Evolutionary conservation across 2,329 filamentous ascomycete species (phyloP), one percentile per base, ranked within the genome.

Genomic region (Fusarium sp.): DNA sequence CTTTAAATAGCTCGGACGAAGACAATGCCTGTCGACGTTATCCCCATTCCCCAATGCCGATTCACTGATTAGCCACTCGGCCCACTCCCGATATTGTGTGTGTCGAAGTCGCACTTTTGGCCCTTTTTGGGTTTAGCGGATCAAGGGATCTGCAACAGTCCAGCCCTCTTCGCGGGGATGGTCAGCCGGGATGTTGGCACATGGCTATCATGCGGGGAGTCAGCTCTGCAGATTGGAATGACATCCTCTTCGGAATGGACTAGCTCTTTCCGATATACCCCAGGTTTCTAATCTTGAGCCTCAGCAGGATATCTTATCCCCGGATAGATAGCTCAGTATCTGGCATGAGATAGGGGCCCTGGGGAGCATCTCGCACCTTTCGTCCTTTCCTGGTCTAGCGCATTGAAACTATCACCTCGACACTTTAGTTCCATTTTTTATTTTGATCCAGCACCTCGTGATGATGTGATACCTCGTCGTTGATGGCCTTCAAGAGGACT

Each of bases 311-410:
- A 14, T 17, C 24, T 49, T 49, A 49, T 49, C 44, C 24, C 16
- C 5, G 16, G 24, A 2, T 5, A 46, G 42, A 46, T 27, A 46
- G 14, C 4, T 11, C 17, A 2, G 24, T 17, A 49, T 27, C 14
- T 17, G 3, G 24, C 16, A n/a, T 49, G 9, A 49, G 44, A 49
- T 49, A 49, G 14, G 24, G 22, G 22, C 9, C n/a, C n/a, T 49
- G 44, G 24, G 16, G 9, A 7, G 5, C 31, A 51, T 11, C 62
- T 64, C 62, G 62, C 56, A 64, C 62, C 40, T 64, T 60, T 60
- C 40, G 42, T 59, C 62, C 62, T 64, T 16, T 49, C n/a, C 20
- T 59, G 42, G 40, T 22, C n/a, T 64, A 64, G 55, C 51, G 62
- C 40, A n/a, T 1, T 27, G 22, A 49, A 49, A 16, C 44, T 16